Conservation (phyloP, 257 asterid species). For the Hygrophila difformis region DNA sequence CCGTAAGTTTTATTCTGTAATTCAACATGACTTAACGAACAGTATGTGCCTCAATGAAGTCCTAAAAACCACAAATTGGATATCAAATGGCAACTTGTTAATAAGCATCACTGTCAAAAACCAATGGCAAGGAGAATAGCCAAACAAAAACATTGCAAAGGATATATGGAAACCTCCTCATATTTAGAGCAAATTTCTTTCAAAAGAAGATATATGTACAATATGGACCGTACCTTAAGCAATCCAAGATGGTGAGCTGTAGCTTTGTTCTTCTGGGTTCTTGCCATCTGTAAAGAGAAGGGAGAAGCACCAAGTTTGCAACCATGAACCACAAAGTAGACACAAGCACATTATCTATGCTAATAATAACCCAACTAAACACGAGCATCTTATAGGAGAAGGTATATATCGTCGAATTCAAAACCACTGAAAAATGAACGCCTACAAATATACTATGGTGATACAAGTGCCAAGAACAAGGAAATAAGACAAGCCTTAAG, state of each 20-base stretch:
- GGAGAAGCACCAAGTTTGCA: too few species aligned
- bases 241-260: constrained; percentile 96
- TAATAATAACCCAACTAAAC: too few species aligned
- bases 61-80: background rate
- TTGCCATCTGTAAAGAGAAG: constrained; percentile 97
- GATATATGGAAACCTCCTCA: background rate
- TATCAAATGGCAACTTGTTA: background rate
- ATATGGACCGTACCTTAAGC: constrained; percentile 53
- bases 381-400: too few species aligned
- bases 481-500: too few species aligned
- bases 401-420: too few species aligned
- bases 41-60: constrained; percentile 3
- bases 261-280: constrained; percentile 95
- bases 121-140: constrained; percentile 4
- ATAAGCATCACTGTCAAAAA: background rate
- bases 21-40: too few species aligned
- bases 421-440: too few species aligned
- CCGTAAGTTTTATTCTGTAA: constrained; percentile 4
- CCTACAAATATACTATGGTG: too few species aligned
- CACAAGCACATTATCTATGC: background rate
- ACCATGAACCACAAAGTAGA: background rate
- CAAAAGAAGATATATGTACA: constrained; percentile 4
- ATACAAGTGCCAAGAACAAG: too few species aligned
- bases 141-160: constrained; percentile 5
- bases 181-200: background rate